Evolutionary conservation across 768 basidiomycete species (phyloP).

Genomic region (Phlegmacium glaucopus): DNA sequence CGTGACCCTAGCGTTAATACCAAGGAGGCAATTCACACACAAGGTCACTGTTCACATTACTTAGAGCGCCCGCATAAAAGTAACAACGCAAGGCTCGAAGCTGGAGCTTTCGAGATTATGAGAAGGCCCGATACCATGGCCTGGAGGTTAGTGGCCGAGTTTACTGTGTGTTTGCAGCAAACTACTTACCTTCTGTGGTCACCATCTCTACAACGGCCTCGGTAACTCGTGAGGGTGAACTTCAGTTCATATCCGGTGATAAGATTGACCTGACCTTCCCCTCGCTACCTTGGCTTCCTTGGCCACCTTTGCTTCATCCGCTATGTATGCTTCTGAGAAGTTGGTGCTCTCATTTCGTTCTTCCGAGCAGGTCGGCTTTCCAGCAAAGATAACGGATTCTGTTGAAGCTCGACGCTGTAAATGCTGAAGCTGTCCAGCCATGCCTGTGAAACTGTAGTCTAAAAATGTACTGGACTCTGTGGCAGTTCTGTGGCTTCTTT

Average conservation of each 20-base stretch:
- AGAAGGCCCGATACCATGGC: too few relatives aligned
- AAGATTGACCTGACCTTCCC: not conserved
- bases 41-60: too few relatives aligned
- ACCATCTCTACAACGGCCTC: too few relatives aligned
- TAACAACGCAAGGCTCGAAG: too few relatives aligned
- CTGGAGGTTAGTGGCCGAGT: too few relatives aligned
- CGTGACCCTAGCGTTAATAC: too few relatives aligned
- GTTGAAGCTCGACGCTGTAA: not conserved
- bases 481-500: not conserved
- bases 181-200: too few relatives aligned
- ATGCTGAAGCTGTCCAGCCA: not conserved
- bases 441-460: not conserved
- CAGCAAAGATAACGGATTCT: not conserved
- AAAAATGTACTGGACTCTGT: too few relatives aligned
- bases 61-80: too few relatives aligned
- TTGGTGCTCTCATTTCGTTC: conserved; percentile 4
- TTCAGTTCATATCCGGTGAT: conserved; percentile 7
- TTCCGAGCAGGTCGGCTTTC: conserved; percentile 11
- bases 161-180: too few relatives aligned
- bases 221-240: not conserved
- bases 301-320: conserved; percentile 7
- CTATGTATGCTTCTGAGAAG: conserved; percentile 2
- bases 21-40: too few relatives aligned
- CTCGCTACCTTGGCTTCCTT: not conserved
- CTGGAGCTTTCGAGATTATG: too few relatives aligned